Base-by-base conservation (phyloP, 129 eudicot genomes). In the Flaveria ramosissima region DNA sequence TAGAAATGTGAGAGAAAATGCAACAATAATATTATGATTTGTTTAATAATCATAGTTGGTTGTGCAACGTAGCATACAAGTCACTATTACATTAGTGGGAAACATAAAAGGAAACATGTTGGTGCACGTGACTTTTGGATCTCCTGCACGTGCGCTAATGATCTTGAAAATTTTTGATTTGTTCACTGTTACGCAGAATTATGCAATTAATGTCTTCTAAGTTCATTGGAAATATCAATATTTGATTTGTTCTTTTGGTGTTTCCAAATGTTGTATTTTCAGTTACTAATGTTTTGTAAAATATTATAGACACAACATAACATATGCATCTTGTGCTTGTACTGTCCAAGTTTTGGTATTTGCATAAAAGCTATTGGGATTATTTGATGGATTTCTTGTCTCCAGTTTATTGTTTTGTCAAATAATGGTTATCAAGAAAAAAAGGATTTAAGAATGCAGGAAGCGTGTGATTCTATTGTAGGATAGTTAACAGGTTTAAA, bases 201-300 rank as follows among this genome's bases (percentile, higher is more conserved):
- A 62, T 72, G 83, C 56, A 36, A 39, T 63, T 72, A 72, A 57
- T 78, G 82, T 78, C 36, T 73, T 53, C 57, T 11, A 73, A 64
- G 83, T 73, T 65, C 70, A 65, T 80, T 65, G 78, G 42, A 53
- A 79, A 52, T 12, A 72, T 73, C 13, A 16, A 16, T 72, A 36
- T 23, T 55, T 55, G 27, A 24, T 60, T 10, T 69, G 66, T 47
- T 78, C n/a, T 61, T 59, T 57, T 55, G 21, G 71, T 46, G 55
- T 43, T 59, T 59, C 42, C 78, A 74, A 74, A 26, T 24, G 47
- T 43, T 74, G 42, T 13, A 13, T 21, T 53, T 20, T 72, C 13
- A 1, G 13, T 41, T 60, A 56, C 30, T 71, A 17, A 5, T 67
- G 74, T 77, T 67, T 77, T 2, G 19, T 53, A 65, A 64, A 63